phyloP scores from a whole-genome alignment of 164 flowering plant genomes.

The Platanus orientalis region DNA sequence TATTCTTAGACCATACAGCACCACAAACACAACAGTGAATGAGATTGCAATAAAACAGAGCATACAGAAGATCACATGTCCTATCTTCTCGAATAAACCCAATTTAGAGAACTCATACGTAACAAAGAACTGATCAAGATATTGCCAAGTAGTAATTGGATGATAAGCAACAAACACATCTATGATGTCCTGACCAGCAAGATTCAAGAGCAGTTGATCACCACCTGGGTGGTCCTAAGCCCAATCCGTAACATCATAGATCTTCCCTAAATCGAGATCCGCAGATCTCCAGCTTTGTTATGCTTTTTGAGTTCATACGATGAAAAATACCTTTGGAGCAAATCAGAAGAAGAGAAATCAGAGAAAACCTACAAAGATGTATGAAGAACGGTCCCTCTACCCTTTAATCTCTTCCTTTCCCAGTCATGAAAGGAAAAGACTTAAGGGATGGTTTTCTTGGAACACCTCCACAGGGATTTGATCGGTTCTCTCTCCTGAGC shows the following conservation, averaged over 20 bases:
- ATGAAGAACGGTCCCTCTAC: background rate
- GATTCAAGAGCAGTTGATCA: constrained; percentile 19
- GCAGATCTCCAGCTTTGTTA: constrained; percentile 5
- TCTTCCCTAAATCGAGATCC: constrained; percentile 10
- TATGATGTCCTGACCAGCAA: constrained; percentile 29
- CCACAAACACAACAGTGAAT: constrained; percentile 3
- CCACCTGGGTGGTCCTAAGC: constrained; percentile 6
- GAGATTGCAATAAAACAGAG: constrained; percentile 1
- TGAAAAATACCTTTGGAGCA: background rate
- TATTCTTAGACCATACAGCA: constrained; percentile 9
- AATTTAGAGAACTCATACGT: constrained; percentile 10
- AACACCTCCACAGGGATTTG: background rate
- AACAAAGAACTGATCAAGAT: constrained; percentile 14
- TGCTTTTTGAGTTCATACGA: background rate
- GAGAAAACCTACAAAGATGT: background rate
- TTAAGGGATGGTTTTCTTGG: background rate
- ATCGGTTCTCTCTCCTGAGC: background rate
- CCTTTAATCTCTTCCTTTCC: background rate
- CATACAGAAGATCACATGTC: background rate
- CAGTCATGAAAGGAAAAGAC: background rate
- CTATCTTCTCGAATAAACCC: constrained; percentile 5
- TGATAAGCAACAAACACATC: constrained; percentile 27
- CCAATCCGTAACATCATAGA: constrained; percentile 10
- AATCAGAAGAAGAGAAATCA: background rate
- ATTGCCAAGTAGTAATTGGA: constrained; percentile 23